Evolutionary conservation across 2,329 filamentous ascomycete genomes (phyloP), one percentile per base, ranked within the genome.

Genomic region (Nemania diffusa): DNA sequence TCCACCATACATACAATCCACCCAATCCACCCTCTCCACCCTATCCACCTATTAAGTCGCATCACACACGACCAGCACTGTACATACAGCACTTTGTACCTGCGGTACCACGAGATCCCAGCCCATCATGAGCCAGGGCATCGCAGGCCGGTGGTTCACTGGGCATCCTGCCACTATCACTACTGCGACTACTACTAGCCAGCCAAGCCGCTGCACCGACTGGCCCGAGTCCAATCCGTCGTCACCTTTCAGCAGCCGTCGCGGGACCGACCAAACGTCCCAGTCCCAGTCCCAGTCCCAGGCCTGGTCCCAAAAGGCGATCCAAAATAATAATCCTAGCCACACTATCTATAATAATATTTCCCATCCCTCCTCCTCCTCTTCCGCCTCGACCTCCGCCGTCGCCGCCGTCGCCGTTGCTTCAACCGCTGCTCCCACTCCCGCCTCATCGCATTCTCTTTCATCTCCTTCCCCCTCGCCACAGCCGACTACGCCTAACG

Each of bases 401-500:
- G 70, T 71, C 68, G 68, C 68, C 67, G 68, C 67, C 67, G 69
- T 68, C 58, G 64, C 44, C 32, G 68, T 26, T 60, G 56, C 51
- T 48, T 57, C 42, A 40, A 69, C 68, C 67, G 70, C 71, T 59
- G 69, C 71, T 65, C 72, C 76, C 69, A 75, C 78, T 74, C 77
- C 80, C 77, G 78, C 80, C 74, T 80, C 78, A 71, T 78, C 78
- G 75, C 79, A 78, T 71, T 79, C 79, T 71, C 73, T 80, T 76
- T 76, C 76, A 64, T 75, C 76, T 65, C 76, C 74, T 57, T 78
- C 76, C 44, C 76, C 81, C 60, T 81, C 82, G 69, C 81, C 83
- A 65, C 81, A 83, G 72, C 82, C 82, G 63, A 77, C 78, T 64
- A 84, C 83, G 42, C 82, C 83, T 69, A 77, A 76, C 73, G 79